Percentiles rank a stretch among this genome's conserved stretches.
Evolutionary conservation across 495 filamentous ascomycete species (phyloP).

Genomic region (Trichoderma parareesei): DNA sequence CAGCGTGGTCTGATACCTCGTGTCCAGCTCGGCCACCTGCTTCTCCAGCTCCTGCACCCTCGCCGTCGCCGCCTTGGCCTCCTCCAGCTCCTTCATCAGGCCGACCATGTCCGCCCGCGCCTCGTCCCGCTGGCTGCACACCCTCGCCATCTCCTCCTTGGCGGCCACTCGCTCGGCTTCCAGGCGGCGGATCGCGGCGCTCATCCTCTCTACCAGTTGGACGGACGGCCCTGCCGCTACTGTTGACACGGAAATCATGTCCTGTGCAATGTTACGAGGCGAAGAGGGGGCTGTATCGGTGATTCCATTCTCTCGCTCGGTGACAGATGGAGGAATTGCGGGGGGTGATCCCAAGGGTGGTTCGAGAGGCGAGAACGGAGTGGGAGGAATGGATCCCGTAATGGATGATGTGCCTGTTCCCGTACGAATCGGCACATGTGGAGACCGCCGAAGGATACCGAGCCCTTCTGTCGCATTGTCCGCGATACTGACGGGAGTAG

Average conservation of each 20-base stretch:
- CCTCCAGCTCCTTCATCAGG: slow-evolving; percentile 78
- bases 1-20: slow-evolving; percentile 78
- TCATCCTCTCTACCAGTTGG: slow-evolving; percentile 95
- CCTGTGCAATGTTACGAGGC: slow-evolving; percentile 68
- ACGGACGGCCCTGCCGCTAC: slow-evolving; percentile 86
- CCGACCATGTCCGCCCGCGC: slow-evolving; percentile 82
- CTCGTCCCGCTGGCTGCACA: slow-evolving; percentile 79
- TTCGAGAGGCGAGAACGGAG: slow-evolving; percentile 11
- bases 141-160: slow-evolving; percentile 73
- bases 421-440: slow-evolving; percentile 28
- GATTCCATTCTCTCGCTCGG: slow-evolving; percentile 63
- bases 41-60: slow-evolving; percentile 57
- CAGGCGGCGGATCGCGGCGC: slow-evolving; percentile 77
- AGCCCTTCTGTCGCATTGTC: slow-evolving; percentile 21
- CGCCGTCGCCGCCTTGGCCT: slow-evolving; percentile 50
- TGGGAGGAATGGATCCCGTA: not conserved
- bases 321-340: slow-evolving; percentile 24
- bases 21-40: slow-evolving; percentile 53
- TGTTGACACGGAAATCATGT: slow-evolving; percentile 84
- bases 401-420: slow-evolving; percentile 23
- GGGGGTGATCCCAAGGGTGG: slow-evolving; percentile 22
- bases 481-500: slow-evolving; percentile 37
- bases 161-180: slow-evolving; percentile 83
- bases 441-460: slow-evolving; percentile 17
- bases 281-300: slow-evolving; percentile 50